phyloP scores from a whole-genome alignment of 2,329 filamentous ascomycete species.

The Claviceps digitariae region DNA sequence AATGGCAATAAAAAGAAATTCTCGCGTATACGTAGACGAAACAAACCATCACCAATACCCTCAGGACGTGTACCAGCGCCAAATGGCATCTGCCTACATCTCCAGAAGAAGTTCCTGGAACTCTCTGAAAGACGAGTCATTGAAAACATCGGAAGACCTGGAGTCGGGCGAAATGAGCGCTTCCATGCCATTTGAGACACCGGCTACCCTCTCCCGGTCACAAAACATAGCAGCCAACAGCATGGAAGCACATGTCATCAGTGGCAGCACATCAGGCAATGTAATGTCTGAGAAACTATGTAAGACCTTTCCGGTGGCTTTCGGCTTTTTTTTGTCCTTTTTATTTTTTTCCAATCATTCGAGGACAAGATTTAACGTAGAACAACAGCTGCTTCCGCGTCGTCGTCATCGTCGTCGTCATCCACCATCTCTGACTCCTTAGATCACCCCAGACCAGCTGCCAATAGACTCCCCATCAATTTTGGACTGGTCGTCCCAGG shows the following conservation, averaged over 20 bases:
- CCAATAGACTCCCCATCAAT: conserved; percentile 43
- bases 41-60: conserved; percentile 4
- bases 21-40: conserved; percentile 12
- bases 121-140: conserved; percentile 15
- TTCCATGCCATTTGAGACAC: conserved; percentile 8
- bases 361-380: background rate
- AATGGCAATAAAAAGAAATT: conserved; percentile 14
- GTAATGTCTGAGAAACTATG: conserved; percentile 1
- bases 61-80: conserved; percentile 1
- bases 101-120: conserved; percentile 18
- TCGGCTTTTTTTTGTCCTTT: too few species aligned
- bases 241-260: conserved; percentile 6
- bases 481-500: conserved; percentile 63
- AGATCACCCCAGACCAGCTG: conserved; percentile 11
- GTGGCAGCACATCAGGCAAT: background rate
- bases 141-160: conserved; percentile 10
- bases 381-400: background rate
- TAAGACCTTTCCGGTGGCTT: background rate
- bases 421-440: conserved; percentile 2
- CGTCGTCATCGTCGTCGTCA: background rate
- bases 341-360: background rate
- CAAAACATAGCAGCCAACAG: conserved; percentile 5
- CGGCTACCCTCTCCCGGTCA: background rate
- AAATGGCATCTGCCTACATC: conserved; percentile 12
- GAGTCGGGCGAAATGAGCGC: conserved; percentile 12